A percentile compares a stretch with the other conserved stretches of the same genome.
These are phyloP conservation scores for Pochonia chlamydosporia DNA, from an alignment of 2,329 filamentous ascomycete species.

Conservation along the genomic window DNA sequence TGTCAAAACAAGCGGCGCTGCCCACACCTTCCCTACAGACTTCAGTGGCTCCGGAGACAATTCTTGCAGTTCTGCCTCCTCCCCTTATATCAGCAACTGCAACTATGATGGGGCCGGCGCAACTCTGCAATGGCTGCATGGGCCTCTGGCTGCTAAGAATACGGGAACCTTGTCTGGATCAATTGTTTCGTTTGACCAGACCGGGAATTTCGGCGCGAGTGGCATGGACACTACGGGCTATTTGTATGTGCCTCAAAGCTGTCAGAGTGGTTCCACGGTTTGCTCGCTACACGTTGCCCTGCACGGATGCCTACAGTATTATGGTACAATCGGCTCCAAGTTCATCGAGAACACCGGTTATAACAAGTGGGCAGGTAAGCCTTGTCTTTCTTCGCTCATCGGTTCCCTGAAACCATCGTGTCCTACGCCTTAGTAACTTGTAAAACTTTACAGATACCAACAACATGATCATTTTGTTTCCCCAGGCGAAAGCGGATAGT, in stretches of 20 bases:
- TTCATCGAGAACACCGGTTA: slow-evolving; percentile 8
- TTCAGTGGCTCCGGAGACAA: slow-evolving; percentile 8
- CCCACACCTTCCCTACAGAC: slow-evolving; percentile 10
- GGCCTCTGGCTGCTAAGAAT: slow-evolving; percentile 2
- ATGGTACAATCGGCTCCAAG: slow-evolving; percentile 1
- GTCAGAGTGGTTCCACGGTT: slow-evolving; percentile 2
- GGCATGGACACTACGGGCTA: slow-evolving; percentile 7
- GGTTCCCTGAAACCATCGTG: neutral
- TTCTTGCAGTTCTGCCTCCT: slow-evolving; percentile 2
- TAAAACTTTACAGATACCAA: slow-evolving; percentile 2
- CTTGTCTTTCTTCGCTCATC: neutral
- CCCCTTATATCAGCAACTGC: slow-evolving; percentile 10
- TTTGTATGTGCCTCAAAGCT: slow-evolving; percentile 6
- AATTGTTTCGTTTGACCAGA: slow-evolving; percentile 4
- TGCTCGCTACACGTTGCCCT: slow-evolving; percentile 10
- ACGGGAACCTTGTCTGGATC: neutral
- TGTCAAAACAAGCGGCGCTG: slow-evolving; percentile 3
- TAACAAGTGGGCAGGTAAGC: slow-evolving; percentile 9
- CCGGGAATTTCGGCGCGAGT: slow-evolving; percentile 3
- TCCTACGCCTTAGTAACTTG: neutral
- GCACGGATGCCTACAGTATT: slow-evolving; percentile 7
- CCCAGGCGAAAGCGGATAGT: slow-evolving; percentile 4
- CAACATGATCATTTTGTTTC: slow-evolving; percentile 4
- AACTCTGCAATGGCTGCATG: slow-evolving; percentile 9
- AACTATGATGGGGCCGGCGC: slow-evolving; percentile 10